Base-by-base conservation (phyloP, 1,284 basidiomycete species). In the Irpex sp. region DNA sequence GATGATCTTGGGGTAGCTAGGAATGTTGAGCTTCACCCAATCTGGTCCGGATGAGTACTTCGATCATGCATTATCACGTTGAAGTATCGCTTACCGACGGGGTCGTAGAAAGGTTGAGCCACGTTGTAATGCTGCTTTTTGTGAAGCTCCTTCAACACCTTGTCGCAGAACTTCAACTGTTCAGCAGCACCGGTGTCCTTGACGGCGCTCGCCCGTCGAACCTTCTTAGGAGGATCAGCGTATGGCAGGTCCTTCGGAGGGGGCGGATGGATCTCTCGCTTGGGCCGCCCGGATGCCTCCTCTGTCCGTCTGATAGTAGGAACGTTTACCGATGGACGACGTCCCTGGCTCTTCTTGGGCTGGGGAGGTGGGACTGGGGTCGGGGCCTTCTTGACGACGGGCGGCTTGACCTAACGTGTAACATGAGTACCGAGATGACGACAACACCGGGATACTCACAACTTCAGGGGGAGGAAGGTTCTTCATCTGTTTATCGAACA, bases 211-310 rank as follows among this genome's bases (percentile, higher is more conserved):
- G 73, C 73, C 71, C 85, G 87, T 61, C 88, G 81, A 60, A 79
- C 79, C 73, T 92, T 92, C 78, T 89, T 91, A 19, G 85, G 87
- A 13, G 76, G 82, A 70, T 95, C 92, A 35, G 85, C 82, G 73
- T 95, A 97, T 0, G 92, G 86, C 19, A 97, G 78, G 70, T 98
- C 97, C 75, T 95, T 95, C 0, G 95, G 89, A 13, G 95, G 89
- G 17, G 96, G 96, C 9, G 96, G 94, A 71, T 98, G 95, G 47
- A 98, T 96, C 75, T 98, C 97, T 60, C 97, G 92, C 79, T 98
- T 98, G 0, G 97, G 97, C 19, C 97, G 87, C n/a, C 86, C 83
- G 53, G 80, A 81, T 43, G 80, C 76, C 13, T 79, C 81, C 13
- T 90, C 89, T 15, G 86, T 87, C 33, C 92, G 89, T 51, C 90